Evolutionary conservation across 192 early-diverging fungal species (phyloP), one percentile per base, ranked within the genome.

Genomic region (Coemansia sp.): DNA sequence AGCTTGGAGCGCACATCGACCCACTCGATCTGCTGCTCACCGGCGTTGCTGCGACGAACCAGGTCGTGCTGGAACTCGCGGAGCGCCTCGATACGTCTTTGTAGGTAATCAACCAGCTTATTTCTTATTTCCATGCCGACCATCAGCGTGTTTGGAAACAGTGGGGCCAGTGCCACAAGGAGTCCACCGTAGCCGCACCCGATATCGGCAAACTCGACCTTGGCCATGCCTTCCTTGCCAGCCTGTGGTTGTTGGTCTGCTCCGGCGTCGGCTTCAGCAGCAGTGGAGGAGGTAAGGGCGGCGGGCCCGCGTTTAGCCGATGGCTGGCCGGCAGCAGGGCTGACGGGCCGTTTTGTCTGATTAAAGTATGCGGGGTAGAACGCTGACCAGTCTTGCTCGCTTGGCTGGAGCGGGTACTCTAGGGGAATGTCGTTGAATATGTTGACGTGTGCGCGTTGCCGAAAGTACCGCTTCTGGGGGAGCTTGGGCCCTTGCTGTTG

Each of bases 41-140:
- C 48, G 12, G 48, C 48, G 8, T 39, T 18, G 12, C 24, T 39
- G 57, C 59, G 52, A 23, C 38, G 55, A 9, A 74, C 49, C 44
- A 84, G 60, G n/a, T 35, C 64, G 23, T 73, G 71, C 60, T 93
- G 79, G 68, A 92, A 87, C 12, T 62, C 69, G 34, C 93, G 89
- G 44, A 95, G 79, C 12, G 95, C 98, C 45, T 90, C 85, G 75
- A 99, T 98, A 38, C 93, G 87, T 71, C 91, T 83, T 68, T 91
- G 84, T 6, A 99, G 94, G 71, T 96, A 99, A 59, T 94, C 91
- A 70, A 95, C 88, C 18, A 99, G 94, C 72, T 98, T 96, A 49
- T 89, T 87, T 34, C 98, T 91, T 72, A 99, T 99, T 84, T 99
- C 98, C 97, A 99, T 98, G 58, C 97, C 98, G 26, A 99, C 72